These are phyloP conservation scores for Phytophthora citrophthora DNA, from an alignment of 352 stramenopile species.

Conservation along the genomic window DNA sequence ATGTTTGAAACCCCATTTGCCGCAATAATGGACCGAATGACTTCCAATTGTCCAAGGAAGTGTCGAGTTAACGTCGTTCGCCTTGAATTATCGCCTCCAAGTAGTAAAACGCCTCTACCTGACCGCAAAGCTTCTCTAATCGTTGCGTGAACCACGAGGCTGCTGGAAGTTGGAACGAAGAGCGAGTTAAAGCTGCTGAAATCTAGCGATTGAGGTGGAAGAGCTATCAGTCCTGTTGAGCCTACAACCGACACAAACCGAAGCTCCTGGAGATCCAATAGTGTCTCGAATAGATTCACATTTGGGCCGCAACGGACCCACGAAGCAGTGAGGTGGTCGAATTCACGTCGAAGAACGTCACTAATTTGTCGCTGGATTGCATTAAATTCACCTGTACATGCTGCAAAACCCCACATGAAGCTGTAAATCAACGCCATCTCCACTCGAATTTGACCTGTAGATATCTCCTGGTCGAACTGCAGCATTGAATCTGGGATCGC, in stretches of 20 bases:
- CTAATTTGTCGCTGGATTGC: conserved; percentile 38
- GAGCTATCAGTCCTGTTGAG: not conserved
- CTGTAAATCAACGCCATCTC: conserved; percentile 63
- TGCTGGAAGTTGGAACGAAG: conserved; percentile 52
- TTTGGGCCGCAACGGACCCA: conserved; percentile 31
- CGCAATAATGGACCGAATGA: conserved; percentile 23
- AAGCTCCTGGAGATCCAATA: conserved; percentile 38
- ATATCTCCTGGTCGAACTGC: too few species aligned
- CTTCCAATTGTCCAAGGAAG: conserved; percentile 42
- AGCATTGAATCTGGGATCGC: too few species aligned
- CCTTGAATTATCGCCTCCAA: conserved; percentile 36
- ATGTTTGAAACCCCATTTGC: conserved; percentile 7
- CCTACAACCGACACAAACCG: conserved; percentile 33
- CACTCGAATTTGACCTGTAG: conserved; percentile 32
- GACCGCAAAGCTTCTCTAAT: conserved; percentile 51
- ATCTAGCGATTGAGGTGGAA: not conserved
- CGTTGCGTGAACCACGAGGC: conserved; percentile 47
- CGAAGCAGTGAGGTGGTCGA: conserved; percentile 31
- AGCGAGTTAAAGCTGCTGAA: conserved; percentile 19
- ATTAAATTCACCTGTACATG: conserved; percentile 22
- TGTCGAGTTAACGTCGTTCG: conserved; percentile 44
- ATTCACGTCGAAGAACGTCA: conserved; percentile 35
- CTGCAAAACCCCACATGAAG: conserved; percentile 59
- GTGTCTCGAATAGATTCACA: conserved; percentile 49
- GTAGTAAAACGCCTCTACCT: conserved; percentile 40